A percentile compares a stretch with the other conserved stretches of the same genome.
phyloP scores from a whole-genome alignment of 352 stramenopile species.

The Pythium apleroticum region DNA sequence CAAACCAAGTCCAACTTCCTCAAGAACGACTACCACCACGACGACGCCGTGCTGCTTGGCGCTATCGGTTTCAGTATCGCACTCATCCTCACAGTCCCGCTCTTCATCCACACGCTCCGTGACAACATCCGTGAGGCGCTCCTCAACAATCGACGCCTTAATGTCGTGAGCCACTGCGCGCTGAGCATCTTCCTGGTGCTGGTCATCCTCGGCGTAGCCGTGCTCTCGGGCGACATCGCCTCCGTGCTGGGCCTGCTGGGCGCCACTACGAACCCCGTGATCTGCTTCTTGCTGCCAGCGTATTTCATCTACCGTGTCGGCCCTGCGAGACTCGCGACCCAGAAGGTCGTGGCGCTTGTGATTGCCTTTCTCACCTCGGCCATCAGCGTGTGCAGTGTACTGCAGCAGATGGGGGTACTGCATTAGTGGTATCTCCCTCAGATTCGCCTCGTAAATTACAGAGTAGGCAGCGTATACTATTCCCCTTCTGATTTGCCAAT shows the following conservation, averaged over 20 bases:
- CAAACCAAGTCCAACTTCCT: constrained; percentile 83
- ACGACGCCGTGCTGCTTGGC: constrained; percentile 64
- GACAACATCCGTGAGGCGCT: constrained; percentile 81
- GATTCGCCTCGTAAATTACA: not conserved
- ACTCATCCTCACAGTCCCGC: constrained; percentile 78
- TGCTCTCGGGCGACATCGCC: constrained; percentile 76
- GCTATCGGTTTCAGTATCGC: constrained; percentile 81
- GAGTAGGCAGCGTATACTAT: no score
- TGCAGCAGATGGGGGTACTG: constrained; percentile 45
- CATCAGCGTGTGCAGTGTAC: constrained; percentile 53
- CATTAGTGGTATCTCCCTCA: constrained; percentile 7
- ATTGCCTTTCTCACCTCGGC: constrained; percentile 47
- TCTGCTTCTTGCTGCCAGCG: constrained; percentile 87
- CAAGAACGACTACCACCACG: constrained; percentile 83
- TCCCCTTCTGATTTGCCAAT: no score
- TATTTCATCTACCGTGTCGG: constrained; percentile 73
- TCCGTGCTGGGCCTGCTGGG: constrained; percentile 83
- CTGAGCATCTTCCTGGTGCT: constrained; percentile 62
- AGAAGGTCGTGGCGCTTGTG: constrained; percentile 45
- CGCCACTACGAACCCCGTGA: constrained; percentile 83
- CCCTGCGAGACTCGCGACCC: constrained; percentile 31
- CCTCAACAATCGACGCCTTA: constrained; percentile 47
- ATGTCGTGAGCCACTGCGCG: constrained; percentile 43
- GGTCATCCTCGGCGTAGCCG: constrained; percentile 52
- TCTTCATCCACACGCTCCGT: constrained; percentile 85